These are phyloP conservation scores for Catharanthus roseus DNA, from an alignment of 257 asterid species.

Conservation along the genomic window DNA sequence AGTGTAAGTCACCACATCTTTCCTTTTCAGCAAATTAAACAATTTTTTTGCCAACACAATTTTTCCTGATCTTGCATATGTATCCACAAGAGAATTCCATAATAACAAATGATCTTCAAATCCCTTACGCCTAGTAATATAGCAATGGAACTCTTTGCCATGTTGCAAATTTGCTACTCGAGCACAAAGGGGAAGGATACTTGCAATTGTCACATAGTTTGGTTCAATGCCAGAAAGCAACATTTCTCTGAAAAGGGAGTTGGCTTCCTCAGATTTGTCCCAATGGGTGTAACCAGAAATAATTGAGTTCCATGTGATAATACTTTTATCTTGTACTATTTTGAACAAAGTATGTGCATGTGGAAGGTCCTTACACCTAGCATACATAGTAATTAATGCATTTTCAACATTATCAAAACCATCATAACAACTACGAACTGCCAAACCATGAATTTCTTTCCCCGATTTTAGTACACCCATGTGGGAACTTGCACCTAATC, in stretches of 20 bases:
- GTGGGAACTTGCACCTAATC: no score
- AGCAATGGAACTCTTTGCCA: not conserved
- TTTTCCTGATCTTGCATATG: not conserved
- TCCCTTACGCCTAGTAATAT: not conserved
- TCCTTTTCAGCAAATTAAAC: not conserved
- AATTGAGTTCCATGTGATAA: not conserved
- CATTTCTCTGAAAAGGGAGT: not conserved
- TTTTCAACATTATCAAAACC: not conserved
- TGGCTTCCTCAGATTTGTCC: not conserved
- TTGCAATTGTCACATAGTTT: not conserved
- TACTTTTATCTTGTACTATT: not conserved
- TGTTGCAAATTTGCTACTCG: not conserved
- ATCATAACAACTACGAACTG: not conserved
- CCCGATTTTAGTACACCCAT: no score
- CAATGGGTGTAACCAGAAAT: not conserved
- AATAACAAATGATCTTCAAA: not conserved
- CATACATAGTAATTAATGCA: not conserved
- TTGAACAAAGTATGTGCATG: not conserved
- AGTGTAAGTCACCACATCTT: not conserved
- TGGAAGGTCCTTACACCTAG: not conserved
- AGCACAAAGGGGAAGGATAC: not conserved
- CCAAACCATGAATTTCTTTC: not conserved
- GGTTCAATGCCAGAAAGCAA: not conserved
- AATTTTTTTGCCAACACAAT: not conserved
- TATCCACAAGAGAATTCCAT: not conserved